Evolutionary conservation across 2,329 filamentous ascomycete genomes (phyloP).

Genomic region (Nakataea oryzae): DNA sequence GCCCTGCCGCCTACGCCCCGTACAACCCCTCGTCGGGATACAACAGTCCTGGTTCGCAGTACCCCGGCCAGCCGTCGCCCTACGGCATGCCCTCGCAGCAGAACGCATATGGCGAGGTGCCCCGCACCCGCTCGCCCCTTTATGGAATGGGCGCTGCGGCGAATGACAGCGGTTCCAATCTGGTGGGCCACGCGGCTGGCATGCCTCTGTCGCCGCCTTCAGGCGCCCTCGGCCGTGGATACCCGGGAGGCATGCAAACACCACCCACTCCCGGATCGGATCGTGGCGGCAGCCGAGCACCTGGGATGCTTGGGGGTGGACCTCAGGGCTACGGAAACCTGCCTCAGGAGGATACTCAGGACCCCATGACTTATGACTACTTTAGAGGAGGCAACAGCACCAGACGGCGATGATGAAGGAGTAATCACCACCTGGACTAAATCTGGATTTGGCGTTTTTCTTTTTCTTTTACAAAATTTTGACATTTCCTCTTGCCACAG

Average conservation of each 20-base stretch:
- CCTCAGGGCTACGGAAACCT: conserved; percentile 49
- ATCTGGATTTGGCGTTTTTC: not conserved
- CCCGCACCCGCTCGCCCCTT: conserved; percentile 32
- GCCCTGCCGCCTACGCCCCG: not conserved
- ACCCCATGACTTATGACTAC: conserved; percentile 46
- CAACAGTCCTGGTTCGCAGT: not conserved
- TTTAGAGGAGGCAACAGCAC: conserved; percentile 30
- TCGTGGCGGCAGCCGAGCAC: conserved; percentile 20
- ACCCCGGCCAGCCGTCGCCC: not conserved
- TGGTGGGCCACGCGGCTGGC: conserved; percentile 41
- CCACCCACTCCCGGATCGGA: not conserved
- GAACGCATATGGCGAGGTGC: conserved; percentile 11
- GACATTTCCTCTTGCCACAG: not conserved
- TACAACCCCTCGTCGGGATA: not conserved
- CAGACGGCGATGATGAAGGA: not conserved
- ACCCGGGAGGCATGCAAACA: not conserved
- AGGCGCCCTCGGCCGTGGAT: not conserved
- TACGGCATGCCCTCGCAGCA: not conserved
- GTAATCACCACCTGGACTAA: not conserved
- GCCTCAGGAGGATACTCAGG: conserved; percentile 39
- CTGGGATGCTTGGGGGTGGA: conserved; percentile 45
- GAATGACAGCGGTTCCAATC: conserved; percentile 42
- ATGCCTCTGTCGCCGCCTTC: conserved; percentile 31
- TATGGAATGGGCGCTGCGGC: conserved; percentile 29
- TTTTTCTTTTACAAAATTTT: not conserved